These are phyloP conservation scores for Alternaria arborescens DNA, from an alignment of 2,329 filamentous ascomycete species.

Conservation along the genomic window DNA sequence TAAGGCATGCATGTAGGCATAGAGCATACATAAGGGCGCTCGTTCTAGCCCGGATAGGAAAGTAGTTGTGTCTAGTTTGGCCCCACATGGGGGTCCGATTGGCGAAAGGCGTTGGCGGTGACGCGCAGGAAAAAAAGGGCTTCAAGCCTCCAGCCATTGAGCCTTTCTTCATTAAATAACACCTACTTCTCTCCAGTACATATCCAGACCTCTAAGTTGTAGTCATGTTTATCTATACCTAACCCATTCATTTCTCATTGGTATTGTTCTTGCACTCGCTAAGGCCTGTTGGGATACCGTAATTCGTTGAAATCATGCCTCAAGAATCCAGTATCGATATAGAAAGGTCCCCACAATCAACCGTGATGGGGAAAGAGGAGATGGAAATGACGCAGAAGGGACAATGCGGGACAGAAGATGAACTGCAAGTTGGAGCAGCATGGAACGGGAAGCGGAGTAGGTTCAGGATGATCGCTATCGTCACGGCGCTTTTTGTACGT, in stretches of 20 bases:
- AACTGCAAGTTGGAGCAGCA: slow-evolving; percentile 9
- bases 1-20: neutral
- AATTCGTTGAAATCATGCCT: neutral
- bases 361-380: neutral
- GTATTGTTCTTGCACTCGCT: neutral
- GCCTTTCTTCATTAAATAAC: neutral
- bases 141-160: neutral
- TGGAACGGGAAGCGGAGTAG: slow-evolving; percentile 32
- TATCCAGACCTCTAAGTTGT: neutral
- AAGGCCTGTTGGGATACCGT: neutral
- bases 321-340: neutral
- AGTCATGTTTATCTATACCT: neutral
- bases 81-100: slow-evolving; percentile 4
- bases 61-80: neutral
- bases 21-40: slow-evolving; percentile 7
- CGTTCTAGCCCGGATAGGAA: slow-evolving; percentile 1
- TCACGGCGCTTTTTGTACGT: slow-evolving; percentile 47
- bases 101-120: slow-evolving; percentile 2
- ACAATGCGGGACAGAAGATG: neutral
- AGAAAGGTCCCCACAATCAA: neutral
- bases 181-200: neutral
- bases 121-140: slow-evolving; percentile 14
- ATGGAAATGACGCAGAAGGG: neutral
- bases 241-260: neutral
- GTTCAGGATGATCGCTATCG: slow-evolving; percentile 38